A percentile compares a stretch with the other conserved stretches of the same genome.
Evolutionary conservation across 192 early-diverging fungal species (phyloP).

Genomic region (Geranomyces michiganensis): DNA sequence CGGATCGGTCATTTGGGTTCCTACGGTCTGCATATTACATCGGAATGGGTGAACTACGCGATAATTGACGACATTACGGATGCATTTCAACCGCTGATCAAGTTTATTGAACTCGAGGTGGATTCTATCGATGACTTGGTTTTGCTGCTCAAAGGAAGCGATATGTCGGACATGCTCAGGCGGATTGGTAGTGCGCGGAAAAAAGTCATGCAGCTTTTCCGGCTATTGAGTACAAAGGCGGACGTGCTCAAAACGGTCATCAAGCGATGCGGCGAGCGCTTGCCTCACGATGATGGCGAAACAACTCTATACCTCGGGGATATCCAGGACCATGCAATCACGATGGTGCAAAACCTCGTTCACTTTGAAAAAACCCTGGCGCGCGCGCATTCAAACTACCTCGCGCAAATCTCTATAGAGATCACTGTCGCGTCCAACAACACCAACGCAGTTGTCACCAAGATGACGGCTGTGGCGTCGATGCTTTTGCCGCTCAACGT

Average conservation of each 20-base stretch:
- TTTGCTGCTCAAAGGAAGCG: conserved; percentile 87
- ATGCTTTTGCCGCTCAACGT: conserved; percentile 91
- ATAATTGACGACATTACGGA: conserved; percentile 95
- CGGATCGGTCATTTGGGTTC: conserved; percentile 84
- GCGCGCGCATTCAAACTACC: conserved; percentile 77
- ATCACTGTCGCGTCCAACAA: conserved; percentile 68
- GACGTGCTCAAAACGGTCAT: conserved; percentile 74
- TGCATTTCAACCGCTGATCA: conserved; percentile 82
- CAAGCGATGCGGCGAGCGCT: conserved; percentile 56
- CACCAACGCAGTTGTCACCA: conserved; percentile 86
- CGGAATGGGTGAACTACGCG: conserved; percentile 97
- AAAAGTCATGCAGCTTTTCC: conserved; percentile 66
- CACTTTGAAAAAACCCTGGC: conserved; percentile 78
- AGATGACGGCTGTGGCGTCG: conserved; percentile 84
- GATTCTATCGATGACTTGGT: conserved; percentile 95
- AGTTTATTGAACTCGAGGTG: conserved; percentile 90
- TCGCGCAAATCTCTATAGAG: conserved; percentile 79
- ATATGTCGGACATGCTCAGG: conserved; percentile 75
- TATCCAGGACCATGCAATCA: conserved; percentile 74
- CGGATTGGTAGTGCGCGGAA: conserved; percentile 76
- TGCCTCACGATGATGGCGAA: conserved; percentile 46
- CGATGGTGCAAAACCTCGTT: conserved; percentile 64
- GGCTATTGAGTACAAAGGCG: conserved; percentile 67
- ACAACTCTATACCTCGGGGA: conserved; percentile 62
- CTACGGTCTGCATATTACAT: conserved; percentile 82